These are phyloP conservation scores for Fagopyrum tataricum DNA, from an alignment of 148 eudicot species.

Conservation along the genomic window DNA sequence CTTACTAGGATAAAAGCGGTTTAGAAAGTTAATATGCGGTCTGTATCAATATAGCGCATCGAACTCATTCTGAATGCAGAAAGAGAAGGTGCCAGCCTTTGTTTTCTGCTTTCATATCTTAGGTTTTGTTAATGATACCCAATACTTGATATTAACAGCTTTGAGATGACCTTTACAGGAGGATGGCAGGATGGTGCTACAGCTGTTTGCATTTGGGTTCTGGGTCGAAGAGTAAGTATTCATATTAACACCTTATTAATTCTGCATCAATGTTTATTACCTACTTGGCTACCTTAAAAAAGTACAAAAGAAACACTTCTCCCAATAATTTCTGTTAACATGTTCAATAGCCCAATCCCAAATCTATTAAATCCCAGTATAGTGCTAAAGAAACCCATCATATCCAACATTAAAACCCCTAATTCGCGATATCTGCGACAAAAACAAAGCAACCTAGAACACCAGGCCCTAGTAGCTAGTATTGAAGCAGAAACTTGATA, in stretches of 20 bases:
- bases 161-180: slow-evolving; percentile 27
- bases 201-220: slow-evolving; percentile 79
- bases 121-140: neutral
- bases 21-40: neutral
- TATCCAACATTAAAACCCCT: neutral
- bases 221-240: slow-evolving; percentile 65
- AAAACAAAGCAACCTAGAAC: neutral
- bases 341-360: slow-evolving; percentile 39
- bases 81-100: neutral
- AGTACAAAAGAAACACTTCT: neutral
- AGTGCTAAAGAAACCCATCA: slow-evolving; percentile 65
- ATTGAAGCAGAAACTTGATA: too few relatives aligned
- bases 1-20: neutral
- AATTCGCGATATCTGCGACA: neutral
- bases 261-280: neutral
- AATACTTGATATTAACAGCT: neutral
- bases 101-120: neutral
- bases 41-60: neutral
- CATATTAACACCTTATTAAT: neutral
- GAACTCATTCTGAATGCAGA: neutral
- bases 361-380: slow-evolving; percentile 65
- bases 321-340: neutral
- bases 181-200: slow-evolving; percentile 94
- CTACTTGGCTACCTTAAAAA: neutral
- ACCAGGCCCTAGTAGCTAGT: too few relatives aligned